phyloP scores from a whole-genome alignment of 2,329 filamentous ascomycete genomes.

The Pyrenochaeta sp. region DNA sequence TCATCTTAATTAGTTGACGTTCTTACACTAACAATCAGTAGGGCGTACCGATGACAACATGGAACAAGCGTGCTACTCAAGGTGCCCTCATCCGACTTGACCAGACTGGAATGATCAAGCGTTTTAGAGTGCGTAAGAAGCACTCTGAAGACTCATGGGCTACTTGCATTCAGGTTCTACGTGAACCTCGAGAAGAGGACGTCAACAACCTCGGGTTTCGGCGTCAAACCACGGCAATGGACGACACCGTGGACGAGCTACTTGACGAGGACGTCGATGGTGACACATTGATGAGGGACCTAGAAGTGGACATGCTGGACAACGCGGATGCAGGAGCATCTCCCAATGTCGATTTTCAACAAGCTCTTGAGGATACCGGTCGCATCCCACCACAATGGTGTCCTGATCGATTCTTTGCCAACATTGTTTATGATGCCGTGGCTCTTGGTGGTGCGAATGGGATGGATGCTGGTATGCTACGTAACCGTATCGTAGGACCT shows the following conservation, averaged over 20 bases:
- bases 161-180: slow-evolving; percentile 53
- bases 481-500: slow-evolving; percentile 54
- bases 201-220: slow-evolving; percentile 43
- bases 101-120: slow-evolving; percentile 51
- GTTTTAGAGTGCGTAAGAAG: slow-evolving; percentile 44
- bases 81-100: slow-evolving; percentile 52
- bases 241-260: slow-evolving; percentile 26
- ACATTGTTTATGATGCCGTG: slow-evolving; percentile 62
- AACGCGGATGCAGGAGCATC: slow-evolving; percentile 27
- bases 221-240: slow-evolving; percentile 18
- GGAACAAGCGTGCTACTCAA: slow-evolving; percentile 51
- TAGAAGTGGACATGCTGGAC: slow-evolving; percentile 42
- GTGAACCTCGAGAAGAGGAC: slow-evolving; percentile 48
- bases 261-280: slow-evolving; percentile 43
- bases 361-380: slow-evolving; percentile 29
- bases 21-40: slow-evolving; percentile 25
- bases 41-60: slow-evolving; percentile 44
- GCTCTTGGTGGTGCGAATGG: slow-evolving; percentile 58
- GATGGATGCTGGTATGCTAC: slow-evolving; percentile 57
- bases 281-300: slow-evolving; percentile 40
- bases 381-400: slow-evolving; percentile 62
- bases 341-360: slow-evolving; percentile 17
- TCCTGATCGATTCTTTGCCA: slow-evolving; percentile 61
- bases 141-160: slow-evolving; percentile 38
- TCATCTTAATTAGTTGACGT: no score